phyloP scores from a whole-genome alignment of 192 early-diverging fungal species.

The Mortierella hygrophila region DNA sequence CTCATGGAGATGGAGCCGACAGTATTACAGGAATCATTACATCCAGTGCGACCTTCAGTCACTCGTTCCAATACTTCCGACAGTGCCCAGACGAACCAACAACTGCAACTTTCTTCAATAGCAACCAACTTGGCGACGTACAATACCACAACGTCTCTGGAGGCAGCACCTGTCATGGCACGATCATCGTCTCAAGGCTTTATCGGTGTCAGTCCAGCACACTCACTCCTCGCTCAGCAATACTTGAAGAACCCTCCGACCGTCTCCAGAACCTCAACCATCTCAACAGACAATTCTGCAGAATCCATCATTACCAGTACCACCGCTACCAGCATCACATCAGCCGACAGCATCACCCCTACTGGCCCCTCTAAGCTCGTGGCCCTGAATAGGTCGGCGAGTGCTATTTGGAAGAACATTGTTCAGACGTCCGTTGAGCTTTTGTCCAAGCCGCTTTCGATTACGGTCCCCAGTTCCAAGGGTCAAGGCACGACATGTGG shows the following conservation, averaged over 20 bases:
- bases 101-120: background rate
- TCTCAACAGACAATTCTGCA: background rate
- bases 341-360: background rate
- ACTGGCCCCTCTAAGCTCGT: background rate
- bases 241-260: background rate
- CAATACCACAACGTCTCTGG: background rate
- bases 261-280: background rate
- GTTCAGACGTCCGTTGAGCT: background rate
- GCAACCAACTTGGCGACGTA: background rate
- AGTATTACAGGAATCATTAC: background rate
- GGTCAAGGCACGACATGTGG: background rate
- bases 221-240: constrained; percentile 22
- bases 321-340: background rate
- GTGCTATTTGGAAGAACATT: background rate
- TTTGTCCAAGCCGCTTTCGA: background rate
- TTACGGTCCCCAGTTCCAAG: background rate
- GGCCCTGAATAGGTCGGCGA: background rate
- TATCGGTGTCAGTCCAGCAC: constrained; percentile 4
- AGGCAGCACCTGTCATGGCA: background rate
- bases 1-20: constrained; percentile 9
- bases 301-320: background rate
- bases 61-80: background rate
- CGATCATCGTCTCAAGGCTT: background rate
- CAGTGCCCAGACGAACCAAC: background rate
- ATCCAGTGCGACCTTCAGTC: background rate